Base-by-base conservation (phyloP, 768 basidiomycete genomes). In the Tricholoma bakamatsutake region DNA sequence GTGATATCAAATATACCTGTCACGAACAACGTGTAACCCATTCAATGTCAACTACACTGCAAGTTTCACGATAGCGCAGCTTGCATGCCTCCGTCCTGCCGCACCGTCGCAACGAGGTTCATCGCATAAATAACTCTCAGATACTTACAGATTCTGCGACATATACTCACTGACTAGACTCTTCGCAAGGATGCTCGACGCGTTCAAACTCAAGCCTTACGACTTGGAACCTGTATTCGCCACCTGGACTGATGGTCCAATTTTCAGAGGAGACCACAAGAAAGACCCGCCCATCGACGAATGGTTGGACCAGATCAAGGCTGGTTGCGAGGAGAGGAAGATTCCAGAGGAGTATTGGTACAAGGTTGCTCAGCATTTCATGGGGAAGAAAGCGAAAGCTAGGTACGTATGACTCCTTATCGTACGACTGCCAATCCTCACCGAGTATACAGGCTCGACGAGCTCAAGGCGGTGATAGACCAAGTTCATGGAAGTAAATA, bases 291-390 rank as follows among this genome's bases (percentile, higher is more conserved):
- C 83, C 0, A 82, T 91, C 46, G 83, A 87, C 62, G 81, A 85
- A 53, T 91, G 89, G 88, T 73, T 91, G 52, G 75, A 82, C 51
- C 72, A 80, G 61, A 85, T 90, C 67, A 88, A 80, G 71, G 73
- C 77, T 34, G 89, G 87, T n/a, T 90, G 88, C 60, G 64, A 79
- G 52, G 76, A 86, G 61, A 80, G 83, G 59, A 81, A 85, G 50
- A 79, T 91, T 24, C 89, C 89, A 37, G 80, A 87, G 66, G 87
- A 90, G 61, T 90, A 80, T 69, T 90, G 89, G 89, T 82, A 89
- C 74, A 87, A 87, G 61, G 87, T 87, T 50, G 89, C 80, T 18
- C 87, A 88, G 65, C 83, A 85, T 63, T 89, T 80, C 66, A 81
- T 91, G 78, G 86, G 83, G 1, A 78, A 78, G 35, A 81, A 82